phyloP scores from a whole-genome alignment of 2,329 filamentous ascomycete species.

The Fusarium citri region DNA sequence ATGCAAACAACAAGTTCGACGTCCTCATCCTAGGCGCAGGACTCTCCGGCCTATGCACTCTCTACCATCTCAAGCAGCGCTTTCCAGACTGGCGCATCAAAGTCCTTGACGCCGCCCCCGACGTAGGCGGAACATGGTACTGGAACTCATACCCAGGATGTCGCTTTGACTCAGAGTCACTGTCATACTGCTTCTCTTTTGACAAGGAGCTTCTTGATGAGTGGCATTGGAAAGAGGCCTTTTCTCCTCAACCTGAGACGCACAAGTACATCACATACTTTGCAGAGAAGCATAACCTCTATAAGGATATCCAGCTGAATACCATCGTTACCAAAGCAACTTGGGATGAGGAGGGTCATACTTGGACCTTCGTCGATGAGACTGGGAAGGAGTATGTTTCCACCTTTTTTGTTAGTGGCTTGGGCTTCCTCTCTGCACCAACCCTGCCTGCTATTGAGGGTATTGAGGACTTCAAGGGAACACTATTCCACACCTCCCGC shows the following conservation, averaged over 20 bases:
- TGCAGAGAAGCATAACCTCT: conserved; percentile 54
- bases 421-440: conserved; percentile 31
- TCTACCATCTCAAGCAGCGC: conserved; percentile 54
- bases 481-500: conserved; percentile 26
- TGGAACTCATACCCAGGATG: conserved; percentile 48
- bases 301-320: conserved; percentile 50
- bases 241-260: conserved; percentile 52
- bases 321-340: conserved; percentile 1
- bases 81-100: conserved; percentile 38
- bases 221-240: conserved; percentile 53
- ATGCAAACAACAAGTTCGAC: conserved; percentile 20
- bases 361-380: conserved; percentile 19
- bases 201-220: conserved; percentile 35
- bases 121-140: conserved; percentile 44
- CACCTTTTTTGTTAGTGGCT: conserved; percentile 28
- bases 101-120: conserved; percentile 33
- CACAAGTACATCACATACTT: conserved; percentile 57
- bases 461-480: conserved; percentile 27
- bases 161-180: conserved; percentile 52
- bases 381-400: neutral
- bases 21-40: conserved; percentile 40
- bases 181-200: conserved; percentile 53
- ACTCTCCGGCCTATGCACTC: conserved; percentile 55
- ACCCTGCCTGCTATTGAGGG: conserved; percentile 23
- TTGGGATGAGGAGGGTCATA: conserved; percentile 3